Evolutionary conservation across 352 stramenopile genomes (phyloP), one percentile per base, ranked within the genome.

Genomic region (Salisapilia sapeloensis): DNA sequence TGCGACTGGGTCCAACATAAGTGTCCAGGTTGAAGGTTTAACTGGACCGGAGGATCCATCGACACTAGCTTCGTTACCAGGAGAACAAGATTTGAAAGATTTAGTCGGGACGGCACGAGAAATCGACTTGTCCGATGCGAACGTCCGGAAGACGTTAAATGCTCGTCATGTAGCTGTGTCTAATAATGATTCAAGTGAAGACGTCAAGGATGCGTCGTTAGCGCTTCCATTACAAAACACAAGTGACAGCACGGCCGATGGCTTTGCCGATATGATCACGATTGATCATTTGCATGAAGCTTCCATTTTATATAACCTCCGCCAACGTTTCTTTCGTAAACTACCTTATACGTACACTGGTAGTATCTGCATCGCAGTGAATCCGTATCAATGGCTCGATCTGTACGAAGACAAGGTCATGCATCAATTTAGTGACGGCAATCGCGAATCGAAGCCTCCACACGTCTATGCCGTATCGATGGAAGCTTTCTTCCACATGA

Each of bases 391-490:
- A 38, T 90, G 74, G 74, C 49, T 90, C 14, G 65, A 83, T 48
- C 37, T 90, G 25, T 90, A 90, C 36, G 76, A 74, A 27, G 63
- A 75, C 35, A 13, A 49, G 6, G 57, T 53, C 4, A 86, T 86
- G 74, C 56, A 72, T 10, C 53, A 36, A 14, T 89, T 86, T 38
- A 78, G 62, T 30, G 65, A 90, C 35, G 66, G 67, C 16, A 62
- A 64, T 35, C 53, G 75, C 8, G 64, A 85, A 14, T 52, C 74
- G 28, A 84, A 84, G 38, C 33, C 74, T 2, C 76, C 76, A 12
- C 76, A 92, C 37, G 74, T 92, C 18, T 92, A 86, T 50, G 71
- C 69, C 3, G 64, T 87, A 32, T 86, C 76, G 12, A 86, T 86
- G 70, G 72, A 87, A 40, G 66, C 72, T 2, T 89, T 87, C 40